Base-by-base conservation (phyloP, 1,139 yeast species). In the Pichia sp. region DNA sequence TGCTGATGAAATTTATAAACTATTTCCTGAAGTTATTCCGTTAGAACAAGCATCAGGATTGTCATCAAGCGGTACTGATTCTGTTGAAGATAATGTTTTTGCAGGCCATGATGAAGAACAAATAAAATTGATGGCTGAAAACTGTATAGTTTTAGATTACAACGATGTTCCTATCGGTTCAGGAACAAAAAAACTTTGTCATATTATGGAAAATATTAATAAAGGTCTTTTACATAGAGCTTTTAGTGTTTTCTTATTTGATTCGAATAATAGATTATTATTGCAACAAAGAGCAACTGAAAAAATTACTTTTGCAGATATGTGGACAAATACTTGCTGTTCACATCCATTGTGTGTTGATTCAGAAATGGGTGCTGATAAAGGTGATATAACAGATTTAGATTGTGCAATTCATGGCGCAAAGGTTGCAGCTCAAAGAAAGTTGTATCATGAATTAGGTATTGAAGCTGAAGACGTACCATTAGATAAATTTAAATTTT, bases 311-410 rank as follows among this genome's bases (percentile, higher is more conserved):
- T 92, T 92, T 68, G 95, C 98, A 2, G 80, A 79, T 51, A 81
- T 88, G 84, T 92, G 99, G 99, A 92, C 99, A 40, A 92, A 92
- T 66, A 94, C 99, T 3, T 94, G 98, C 68, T 92, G 99, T 66
- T 90, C 97, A 0, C 99, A 92, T 67, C 99, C 99, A 5, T 73
- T 92, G 51, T 88, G 96, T 53, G 80, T 88, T 31, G 78, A 83
- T 37, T 72, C 79, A 39, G 99, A 92, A 67, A 71, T 89, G 62
- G 97, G 96, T 8, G 56, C 63, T 2, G 59, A 64, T 39, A 64
- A 63, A 36, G 65, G 68, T 42, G 73, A 75, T 55, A 49, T 51
- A 34, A 49, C 43, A 27, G 34, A 39, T 1, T 68, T 84, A 48
- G 71, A 73, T 40, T 69, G 73, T 34, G 86, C 95, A 26, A 73